phyloP scores from a whole-genome alignment of 1,139 yeast genomes.

The Yarrowia galli region DNA sequence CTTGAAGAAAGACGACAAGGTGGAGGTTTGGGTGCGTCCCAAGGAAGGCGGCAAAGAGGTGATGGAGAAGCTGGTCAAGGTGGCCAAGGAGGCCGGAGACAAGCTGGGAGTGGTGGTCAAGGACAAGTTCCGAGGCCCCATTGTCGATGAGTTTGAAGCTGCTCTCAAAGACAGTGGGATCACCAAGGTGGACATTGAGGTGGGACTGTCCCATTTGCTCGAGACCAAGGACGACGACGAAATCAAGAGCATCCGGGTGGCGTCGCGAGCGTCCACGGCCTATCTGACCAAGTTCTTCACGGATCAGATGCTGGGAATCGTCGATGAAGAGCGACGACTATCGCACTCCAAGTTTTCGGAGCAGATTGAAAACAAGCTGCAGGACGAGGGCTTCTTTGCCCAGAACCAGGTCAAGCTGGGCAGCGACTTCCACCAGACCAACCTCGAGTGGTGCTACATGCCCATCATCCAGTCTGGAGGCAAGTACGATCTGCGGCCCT shows the following conservation, averaged over 20 bases:
- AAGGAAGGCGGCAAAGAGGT: conserved; percentile 83
- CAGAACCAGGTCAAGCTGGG: conserved; percentile 56
- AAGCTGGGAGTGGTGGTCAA: conserved; percentile 71
- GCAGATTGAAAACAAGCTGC: conserved; percentile 80
- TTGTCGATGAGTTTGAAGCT: conserved; percentile 71
- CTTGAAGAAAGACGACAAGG: conserved; percentile 60
- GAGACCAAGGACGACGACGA: conserved; percentile 86
- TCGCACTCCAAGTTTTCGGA: conserved; percentile 79
- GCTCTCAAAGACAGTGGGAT: conserved; percentile 50
- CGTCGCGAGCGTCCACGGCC: conserved; percentile 79
- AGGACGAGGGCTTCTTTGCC: conserved; percentile 69
- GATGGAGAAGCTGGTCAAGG: conserved; percentile 65
- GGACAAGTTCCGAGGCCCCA: conserved; percentile 82
- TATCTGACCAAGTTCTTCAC: conserved; percentile 80
- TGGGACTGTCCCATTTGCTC: conserved; percentile 64
- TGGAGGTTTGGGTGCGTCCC: conserved; percentile 77
- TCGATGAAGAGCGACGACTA: conserved; percentile 84
- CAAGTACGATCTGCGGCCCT: conserved; percentile 81
- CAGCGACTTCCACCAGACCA: conserved; percentile 74
- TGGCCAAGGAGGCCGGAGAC: conserved; percentile 57
- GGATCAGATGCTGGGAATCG: conserved; percentile 85
- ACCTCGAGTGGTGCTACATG: conserved; percentile 92
- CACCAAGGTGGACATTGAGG: conserved; percentile 61
- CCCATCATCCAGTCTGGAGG: conserved; percentile 93
- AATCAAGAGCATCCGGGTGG: conserved; percentile 66